These are phyloP conservation scores for Kwoniella mangroviensis DNA, from an alignment of 768 basidiomycete genomes.

Conservation along the genomic window DNA sequence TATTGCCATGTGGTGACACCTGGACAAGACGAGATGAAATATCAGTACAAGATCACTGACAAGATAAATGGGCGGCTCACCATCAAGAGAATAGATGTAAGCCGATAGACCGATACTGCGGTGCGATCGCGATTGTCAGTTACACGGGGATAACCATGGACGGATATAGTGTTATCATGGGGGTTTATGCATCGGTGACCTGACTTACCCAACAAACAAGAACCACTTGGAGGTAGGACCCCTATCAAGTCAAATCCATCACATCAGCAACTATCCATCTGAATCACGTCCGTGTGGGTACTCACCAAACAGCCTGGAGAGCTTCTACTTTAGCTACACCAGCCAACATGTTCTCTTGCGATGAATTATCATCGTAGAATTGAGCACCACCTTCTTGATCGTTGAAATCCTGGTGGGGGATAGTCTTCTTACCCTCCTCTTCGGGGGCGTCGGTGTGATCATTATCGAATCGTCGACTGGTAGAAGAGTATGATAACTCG, in stretches of 20 bases:
- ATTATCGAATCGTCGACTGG: constrained; percentile 1
- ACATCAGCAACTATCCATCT: not conserved
- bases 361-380: constrained; percentile 20
- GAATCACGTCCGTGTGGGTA: not conserved
- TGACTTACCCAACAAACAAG: constrained; percentile 66
- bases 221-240: constrained; percentile 67
- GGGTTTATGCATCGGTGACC: not conserved
- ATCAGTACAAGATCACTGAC: not conserved
- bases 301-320: constrained; percentile 45
- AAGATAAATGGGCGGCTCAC: constrained; percentile 22
- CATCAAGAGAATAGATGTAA: constrained; percentile 77
- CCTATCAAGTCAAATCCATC: constrained; percentile 20
- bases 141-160: not conserved
- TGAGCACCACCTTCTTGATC: constrained; percentile 2
- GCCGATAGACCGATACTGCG: constrained; percentile 68
- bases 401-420: not conserved
- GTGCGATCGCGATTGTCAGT: constrained; percentile 1
- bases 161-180: not conserved
- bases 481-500: constrained; percentile 4
- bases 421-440: constrained; percentile 22
- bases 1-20: constrained; percentile 71
- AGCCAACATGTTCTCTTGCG: constrained; percentile 24
- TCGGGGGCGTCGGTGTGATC: not conserved
- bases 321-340: constrained; percentile 50
- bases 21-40: constrained; percentile 2